Base-by-base conservation (phyloP, 257 asterid species). In the Ballota nigra region DNA sequence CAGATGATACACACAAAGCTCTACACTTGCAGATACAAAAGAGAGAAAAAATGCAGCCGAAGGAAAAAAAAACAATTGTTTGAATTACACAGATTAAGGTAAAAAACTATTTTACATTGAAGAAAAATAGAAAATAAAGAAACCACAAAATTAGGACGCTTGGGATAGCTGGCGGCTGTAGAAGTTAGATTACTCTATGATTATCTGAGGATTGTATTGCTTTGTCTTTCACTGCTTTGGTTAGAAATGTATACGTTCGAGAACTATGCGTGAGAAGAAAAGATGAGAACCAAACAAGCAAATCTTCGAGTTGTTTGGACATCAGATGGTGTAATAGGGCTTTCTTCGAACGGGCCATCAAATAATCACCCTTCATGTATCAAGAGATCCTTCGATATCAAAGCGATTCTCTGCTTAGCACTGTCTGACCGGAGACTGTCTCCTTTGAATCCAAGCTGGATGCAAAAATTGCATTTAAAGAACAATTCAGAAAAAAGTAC, bases 341-440 rank as follows among this genome's bases (percentile, higher is more conserved):
- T 60, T 56, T 62, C 58, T 79, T 55, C 68, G 40, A 64, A 62
- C 60, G 40, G 62, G 38, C 52, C 28, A 40, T 24, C 11, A 38
- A 77, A 56, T 71, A 63, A 16, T 86, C 85, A 83, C 33, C 79
- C 87, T 76, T 82, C 87, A 15, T 86, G 91, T 74, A 83, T 77
- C 77, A 79, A 80, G 60, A 81, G 87, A 61, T 86, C 91, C 84
- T 83, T 91, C 8, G 99, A 79, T 82, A 86, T 85, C 82, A 94
- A 75, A 33, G 92, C 96, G 18, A 89, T 88, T 82, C 97, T 84
- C 85, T 91, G 98, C 83, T 94, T 94, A 22, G 85, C 78, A 73
- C 99, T 89, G 71, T 94, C 97, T 9, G 96, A 68, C 2, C 97
- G 95, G 58, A 94, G 86, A 82, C 23, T 80, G 68, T 94, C 97